Conservation (phyloP, 2,329 filamentous ascomycete species). For the Colletotrichum noveboracense region DNA sequence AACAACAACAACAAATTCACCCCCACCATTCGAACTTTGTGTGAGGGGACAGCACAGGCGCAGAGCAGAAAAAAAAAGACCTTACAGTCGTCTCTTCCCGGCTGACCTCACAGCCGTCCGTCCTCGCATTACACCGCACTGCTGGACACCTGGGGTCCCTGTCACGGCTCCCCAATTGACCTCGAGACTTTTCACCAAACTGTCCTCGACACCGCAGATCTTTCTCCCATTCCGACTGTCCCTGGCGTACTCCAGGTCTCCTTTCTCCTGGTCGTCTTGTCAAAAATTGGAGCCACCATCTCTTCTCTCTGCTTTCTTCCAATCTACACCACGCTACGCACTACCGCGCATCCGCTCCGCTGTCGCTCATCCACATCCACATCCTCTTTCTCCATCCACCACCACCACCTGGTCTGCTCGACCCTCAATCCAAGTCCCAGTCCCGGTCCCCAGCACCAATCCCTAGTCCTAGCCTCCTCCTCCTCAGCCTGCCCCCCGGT, state of each 20-base stretch:
- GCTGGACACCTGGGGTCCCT: slow-evolving; percentile 12
- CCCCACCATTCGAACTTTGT: neutral
- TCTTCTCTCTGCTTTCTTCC: neutral
- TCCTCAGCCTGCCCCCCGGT: slow-evolving; percentile 38
- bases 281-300: slow-evolving; percentile 19
- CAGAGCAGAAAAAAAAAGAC: neutral
- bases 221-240: slow-evolving; percentile 13
- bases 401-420: neutral
- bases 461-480: slow-evolving; percentile 22
- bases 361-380: slow-evolving; percentile 4
- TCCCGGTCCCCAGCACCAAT: neutral
- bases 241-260: slow-evolving; percentile 17
- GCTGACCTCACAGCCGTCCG: neutral
- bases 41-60: neutral
- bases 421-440: no score
- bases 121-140: slow-evolving; percentile 1
- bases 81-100: neutral
- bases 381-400: neutral
- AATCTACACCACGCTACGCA: slow-evolving; percentile 7
- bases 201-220: slow-evolving; percentile 16
- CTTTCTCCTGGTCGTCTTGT: slow-evolving; percentile 18
- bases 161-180: slow-evolving; percentile 15
- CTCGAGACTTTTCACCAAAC: slow-evolving; percentile 20
- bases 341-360: slow-evolving; percentile 16
- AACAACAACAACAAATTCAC: neutral